Conservation (phyloP, 306 rosid genomes). For the Sechiopsis laciniata region DNA sequence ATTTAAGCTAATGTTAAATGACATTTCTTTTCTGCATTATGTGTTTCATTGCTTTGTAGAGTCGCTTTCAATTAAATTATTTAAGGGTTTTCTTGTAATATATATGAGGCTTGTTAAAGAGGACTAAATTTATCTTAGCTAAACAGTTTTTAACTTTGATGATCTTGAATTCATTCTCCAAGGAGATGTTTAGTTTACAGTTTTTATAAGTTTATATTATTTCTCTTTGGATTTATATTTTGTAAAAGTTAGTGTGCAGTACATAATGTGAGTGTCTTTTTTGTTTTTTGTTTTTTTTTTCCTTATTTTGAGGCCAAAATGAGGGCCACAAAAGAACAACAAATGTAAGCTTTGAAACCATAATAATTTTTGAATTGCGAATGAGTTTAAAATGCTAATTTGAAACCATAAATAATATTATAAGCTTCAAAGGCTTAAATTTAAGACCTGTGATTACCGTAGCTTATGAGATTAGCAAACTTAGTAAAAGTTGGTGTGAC, state of each 20-base stretch:
- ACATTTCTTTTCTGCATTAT: conserved; percentile 6
- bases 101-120: not conserved
- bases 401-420: not conserved
- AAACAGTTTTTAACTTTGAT: not conserved
- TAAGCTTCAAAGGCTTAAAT: not conserved
- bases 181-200: not conserved
- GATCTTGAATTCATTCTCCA: not conserved
- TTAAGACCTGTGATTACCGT: not conserved
- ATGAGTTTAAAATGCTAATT: too few relatives aligned
- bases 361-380: too few relatives aligned
- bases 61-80: conserved; percentile 16
- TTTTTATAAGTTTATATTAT: not conserved
- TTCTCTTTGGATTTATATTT: not conserved
- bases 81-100: conserved; percentile 8
- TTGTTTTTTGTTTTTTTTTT: too few relatives aligned
- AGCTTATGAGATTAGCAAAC: not conserved
- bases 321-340: too few relatives aligned
- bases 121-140: not conserved
- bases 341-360: too few relatives aligned
- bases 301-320: too few relatives aligned
- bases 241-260: not conserved
- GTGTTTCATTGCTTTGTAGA: conserved; percentile 4
- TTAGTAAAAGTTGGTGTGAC: not conserved
- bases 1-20: conserved; percentile 1
- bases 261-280: not conserved